These are phyloP conservation scores for Sarcodon aspratus DNA, from an alignment of 768 basidiomycete genomes.

Conservation along the genomic window DNA sequence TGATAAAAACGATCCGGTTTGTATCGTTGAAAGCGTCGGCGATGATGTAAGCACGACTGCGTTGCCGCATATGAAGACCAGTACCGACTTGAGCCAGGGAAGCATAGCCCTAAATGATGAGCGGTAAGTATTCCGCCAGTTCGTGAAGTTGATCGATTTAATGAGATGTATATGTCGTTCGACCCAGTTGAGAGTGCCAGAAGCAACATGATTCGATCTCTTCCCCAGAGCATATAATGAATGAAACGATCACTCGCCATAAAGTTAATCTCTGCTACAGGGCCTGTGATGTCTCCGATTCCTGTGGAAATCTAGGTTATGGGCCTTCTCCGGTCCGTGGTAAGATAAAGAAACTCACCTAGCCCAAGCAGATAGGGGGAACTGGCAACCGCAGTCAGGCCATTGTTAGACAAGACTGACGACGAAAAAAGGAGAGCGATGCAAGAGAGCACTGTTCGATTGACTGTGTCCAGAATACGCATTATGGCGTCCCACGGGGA, in stretches of 20 bases:
- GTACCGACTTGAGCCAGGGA: constrained; percentile 52
- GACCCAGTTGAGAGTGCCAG: too few species aligned
- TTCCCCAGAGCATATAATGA: too few species aligned
- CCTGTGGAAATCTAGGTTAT: constrained; percentile 23
- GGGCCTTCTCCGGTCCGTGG: constrained; percentile 1
- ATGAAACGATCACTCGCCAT: too few species aligned
- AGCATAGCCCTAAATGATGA: constrained; percentile 48
- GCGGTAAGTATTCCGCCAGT: not conserved
- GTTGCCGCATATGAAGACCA: constrained; percentile 71
- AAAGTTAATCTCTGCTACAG: not conserved
- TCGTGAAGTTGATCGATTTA: too few species aligned
- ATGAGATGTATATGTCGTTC: too few species aligned
- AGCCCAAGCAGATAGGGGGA: constrained; percentile 45
- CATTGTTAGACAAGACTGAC: constrained; percentile 3
- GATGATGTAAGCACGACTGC: constrained; percentile 66
- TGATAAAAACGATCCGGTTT: constrained; percentile 64
- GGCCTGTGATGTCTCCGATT: constrained; percentile 63
- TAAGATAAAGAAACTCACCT: constrained; percentile 25
- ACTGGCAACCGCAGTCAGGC: constrained; percentile 20
- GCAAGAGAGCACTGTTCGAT: constrained; percentile 9
- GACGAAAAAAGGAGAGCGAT: constrained; percentile 10
- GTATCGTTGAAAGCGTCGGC: constrained; percentile 45
- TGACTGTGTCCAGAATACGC: constrained; percentile 7
- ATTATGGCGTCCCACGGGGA: constrained; percentile 10
- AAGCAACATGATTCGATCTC: constrained; percentile 2